Percentiles rank a stretch among this genome's conserved stretches.
Evolutionary conservation across 2,329 filamentous ascomycete genomes (phyloP).

Genomic region (Atkinsonella texensis): DNA sequence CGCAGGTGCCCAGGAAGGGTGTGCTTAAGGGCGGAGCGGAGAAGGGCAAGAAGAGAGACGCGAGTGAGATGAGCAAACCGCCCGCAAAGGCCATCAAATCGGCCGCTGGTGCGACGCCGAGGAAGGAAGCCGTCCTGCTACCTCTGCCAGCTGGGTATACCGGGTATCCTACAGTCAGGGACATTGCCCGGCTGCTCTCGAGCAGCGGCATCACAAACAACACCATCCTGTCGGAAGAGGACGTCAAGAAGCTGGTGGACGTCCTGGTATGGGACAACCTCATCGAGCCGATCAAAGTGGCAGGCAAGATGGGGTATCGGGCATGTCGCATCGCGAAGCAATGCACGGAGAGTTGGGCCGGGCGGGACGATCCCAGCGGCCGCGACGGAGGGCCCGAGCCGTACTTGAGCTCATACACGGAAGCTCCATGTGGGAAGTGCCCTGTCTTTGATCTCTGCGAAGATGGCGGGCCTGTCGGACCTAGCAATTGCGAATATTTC

Average conservation of each 20-base stretch:
- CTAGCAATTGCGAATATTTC: conserved; percentile 86
- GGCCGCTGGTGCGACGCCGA: neutral
- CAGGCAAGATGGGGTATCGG: conserved; percentile 39
- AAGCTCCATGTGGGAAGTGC: conserved; percentile 82
- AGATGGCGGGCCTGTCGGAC: conserved; percentile 80
- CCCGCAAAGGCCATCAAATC: conserved; percentile 17
- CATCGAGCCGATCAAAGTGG: conserved; percentile 52
- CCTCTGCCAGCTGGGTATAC: conserved; percentile 55
- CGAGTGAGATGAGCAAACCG: conserved; percentile 24
- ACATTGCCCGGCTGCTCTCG: conserved; percentile 66
- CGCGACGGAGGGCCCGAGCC: conserved; percentile 29
- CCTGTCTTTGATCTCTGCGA: conserved; percentile 90
- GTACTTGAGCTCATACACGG: conserved; percentile 62
- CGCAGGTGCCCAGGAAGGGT: conserved; percentile 44
- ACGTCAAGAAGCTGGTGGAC: conserved; percentile 76
- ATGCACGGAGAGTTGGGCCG: conserved; percentile 28
- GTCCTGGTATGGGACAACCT: conserved; percentile 82
- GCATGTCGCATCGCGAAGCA: conserved; percentile 37
- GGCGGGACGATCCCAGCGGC: conserved; percentile 24
- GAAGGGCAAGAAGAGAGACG: conserved; percentile 39
- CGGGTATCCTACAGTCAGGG: conserved; percentile 67
- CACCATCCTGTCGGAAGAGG: conserved; percentile 55
- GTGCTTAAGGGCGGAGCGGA: conserved; percentile 35
- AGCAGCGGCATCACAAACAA: conserved; percentile 59
- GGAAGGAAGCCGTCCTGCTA: conserved; percentile 29